Percentiles rank a stretch among this genome's conserved stretches.
Evolutionary conservation across 371 early-diverging fungal species (phyloP).

Genomic region (Syncephalastrum contaminatum): DNA sequence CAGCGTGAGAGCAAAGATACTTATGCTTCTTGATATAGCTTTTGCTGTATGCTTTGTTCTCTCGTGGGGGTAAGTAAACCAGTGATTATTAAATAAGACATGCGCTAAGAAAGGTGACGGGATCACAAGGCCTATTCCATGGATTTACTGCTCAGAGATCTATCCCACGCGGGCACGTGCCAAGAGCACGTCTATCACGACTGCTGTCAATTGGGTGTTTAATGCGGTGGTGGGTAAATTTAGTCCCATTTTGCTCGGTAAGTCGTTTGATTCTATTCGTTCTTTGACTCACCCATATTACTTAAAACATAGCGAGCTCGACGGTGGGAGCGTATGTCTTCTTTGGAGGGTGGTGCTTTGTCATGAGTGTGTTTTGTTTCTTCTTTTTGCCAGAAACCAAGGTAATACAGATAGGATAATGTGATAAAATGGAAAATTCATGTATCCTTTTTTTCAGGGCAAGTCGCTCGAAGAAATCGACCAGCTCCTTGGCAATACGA

Average conservation of each 20-base stretch:
- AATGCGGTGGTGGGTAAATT: slow-evolving; percentile 41
- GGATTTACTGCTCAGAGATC: slow-evolving; percentile 61
- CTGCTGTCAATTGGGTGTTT: slow-evolving; percentile 66
- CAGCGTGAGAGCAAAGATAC: not conserved
- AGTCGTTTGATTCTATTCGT: not conserved
- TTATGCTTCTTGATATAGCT: slow-evolving; percentile 1
- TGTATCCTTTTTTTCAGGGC: slow-evolving; percentile 13
- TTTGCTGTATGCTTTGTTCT: slow-evolving; percentile 32
- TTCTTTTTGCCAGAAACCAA: slow-evolving; percentile 30
- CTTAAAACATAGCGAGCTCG: slow-evolving; percentile 15
- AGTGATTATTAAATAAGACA: too few species aligned
- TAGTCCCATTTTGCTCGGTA: slow-evolving; percentile 27
- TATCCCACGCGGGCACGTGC: slow-evolving; percentile 48
- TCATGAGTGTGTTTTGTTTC: slow-evolving; percentile 21
- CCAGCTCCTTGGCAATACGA: slow-evolving; percentile 1
- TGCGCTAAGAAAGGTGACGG: too few species aligned
- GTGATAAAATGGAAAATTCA: not conserved
- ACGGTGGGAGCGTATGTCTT: slow-evolving; percentile 44
- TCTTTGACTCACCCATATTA: not conserved
- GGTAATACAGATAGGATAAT: slow-evolving; percentile 9
- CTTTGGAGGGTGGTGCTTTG: slow-evolving; percentile 30
- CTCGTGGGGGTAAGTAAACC: slow-evolving; percentile 25
- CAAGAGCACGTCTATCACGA: slow-evolving; percentile 54
- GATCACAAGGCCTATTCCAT: slow-evolving; percentile 20
- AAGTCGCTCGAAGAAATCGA: slow-evolving; percentile 33